A percentile compares a stretch with the other conserved stretches of the same genome.
These are phyloP conservation scores for Powellomyces hirtus DNA, from an alignment of 192 early-diverging fungal species.

Conservation along the genomic window DNA sequence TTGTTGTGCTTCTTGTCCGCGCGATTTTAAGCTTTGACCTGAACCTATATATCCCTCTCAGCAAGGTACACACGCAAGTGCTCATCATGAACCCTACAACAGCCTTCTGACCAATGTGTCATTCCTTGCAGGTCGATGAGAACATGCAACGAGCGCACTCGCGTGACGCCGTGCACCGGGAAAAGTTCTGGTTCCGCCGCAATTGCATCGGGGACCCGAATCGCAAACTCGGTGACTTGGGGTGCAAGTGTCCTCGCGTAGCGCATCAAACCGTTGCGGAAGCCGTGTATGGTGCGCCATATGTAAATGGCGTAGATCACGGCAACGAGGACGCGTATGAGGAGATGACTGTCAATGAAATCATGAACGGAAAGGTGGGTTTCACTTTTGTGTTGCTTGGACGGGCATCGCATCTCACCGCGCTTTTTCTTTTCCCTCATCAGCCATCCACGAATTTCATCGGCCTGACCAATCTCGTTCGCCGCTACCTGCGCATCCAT, in stretches of 20 bases:
- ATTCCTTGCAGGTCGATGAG: conserved; percentile 63
- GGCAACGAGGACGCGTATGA: conserved; percentile 43
- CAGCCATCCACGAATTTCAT: conserved; percentile 57
- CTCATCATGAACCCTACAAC: background rate
- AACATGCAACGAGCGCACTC: conserved; percentile 90
- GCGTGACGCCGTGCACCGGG: conserved; percentile 74
- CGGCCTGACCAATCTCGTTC: conserved; percentile 82
- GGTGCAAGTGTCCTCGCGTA: background rate
- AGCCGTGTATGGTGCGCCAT: conserved; percentile 3
- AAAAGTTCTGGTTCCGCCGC: conserved; percentile 91
- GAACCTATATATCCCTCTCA: conserved; percentile 95
- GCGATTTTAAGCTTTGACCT: conserved; percentile 84
- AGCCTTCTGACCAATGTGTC: background rate
- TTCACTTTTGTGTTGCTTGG: background rate
- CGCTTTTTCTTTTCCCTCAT: background rate
- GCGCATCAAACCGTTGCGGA: conserved; percentile 1
- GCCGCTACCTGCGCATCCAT: conserved; percentile 70
- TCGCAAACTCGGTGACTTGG: conserved; percentile 19
- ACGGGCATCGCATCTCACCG: background rate
- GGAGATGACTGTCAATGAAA: conserved; percentile 85
- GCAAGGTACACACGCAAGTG: too few species aligned
- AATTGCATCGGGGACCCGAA: conserved; percentile 61
- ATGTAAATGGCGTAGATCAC: background rate
- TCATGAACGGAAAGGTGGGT: conserved; percentile 78
- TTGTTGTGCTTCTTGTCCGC: conserved; percentile 87